phyloP scores from a whole-genome alignment of 345 rosid species.

The Syzygium oleosum region DNA sequence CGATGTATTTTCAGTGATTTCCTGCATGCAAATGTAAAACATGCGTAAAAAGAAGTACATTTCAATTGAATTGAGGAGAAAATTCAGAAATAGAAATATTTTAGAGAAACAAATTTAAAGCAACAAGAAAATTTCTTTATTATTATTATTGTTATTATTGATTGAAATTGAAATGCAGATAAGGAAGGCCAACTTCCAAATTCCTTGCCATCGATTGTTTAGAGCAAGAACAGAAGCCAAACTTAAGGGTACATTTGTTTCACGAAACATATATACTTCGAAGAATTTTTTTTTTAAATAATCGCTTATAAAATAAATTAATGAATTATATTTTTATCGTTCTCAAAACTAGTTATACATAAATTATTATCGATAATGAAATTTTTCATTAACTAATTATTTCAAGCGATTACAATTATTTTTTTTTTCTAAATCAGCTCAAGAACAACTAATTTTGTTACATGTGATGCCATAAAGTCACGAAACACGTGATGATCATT shows the following conservation, averaged over 20 bases:
- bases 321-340: accelerated
- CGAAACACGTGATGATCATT: background rate
- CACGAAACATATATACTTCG: accelerated
- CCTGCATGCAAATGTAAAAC: background rate
- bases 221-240: background rate
- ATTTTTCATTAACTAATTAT: background rate
- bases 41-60: background rate
- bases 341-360: background rate
- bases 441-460: background rate
- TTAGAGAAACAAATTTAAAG: background rate
- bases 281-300: accelerated
- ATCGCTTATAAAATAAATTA: background rate
- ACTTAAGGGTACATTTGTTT: accelerated
- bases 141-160: background rate
- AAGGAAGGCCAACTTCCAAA: background rate
- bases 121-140: background rate
- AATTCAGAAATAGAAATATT: background rate
- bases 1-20: accelerated
- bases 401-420: background rate
- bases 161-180: background rate
- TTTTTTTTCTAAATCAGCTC: background rate
- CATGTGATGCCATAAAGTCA: background rate
- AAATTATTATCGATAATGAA: background rate
- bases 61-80: background rate
- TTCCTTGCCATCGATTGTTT: background rate